These are phyloP conservation scores for Aeminium ludgeri DNA, from an alignment of 495 filamentous ascomycete species.

Conservation along the genomic window DNA sequence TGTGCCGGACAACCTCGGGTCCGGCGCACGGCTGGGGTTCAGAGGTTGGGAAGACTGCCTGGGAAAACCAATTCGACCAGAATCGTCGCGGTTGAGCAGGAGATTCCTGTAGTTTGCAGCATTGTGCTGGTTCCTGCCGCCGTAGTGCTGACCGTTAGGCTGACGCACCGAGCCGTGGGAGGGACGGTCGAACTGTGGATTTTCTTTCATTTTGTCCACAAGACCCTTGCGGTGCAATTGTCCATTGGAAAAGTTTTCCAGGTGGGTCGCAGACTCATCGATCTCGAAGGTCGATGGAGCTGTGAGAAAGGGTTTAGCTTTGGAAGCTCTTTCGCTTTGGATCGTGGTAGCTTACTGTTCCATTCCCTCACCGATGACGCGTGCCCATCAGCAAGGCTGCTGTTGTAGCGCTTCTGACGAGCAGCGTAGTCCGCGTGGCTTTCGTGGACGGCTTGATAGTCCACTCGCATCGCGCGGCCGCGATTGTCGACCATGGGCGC, in stretches of 20 bases:
- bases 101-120: background rate
- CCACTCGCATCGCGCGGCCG: background rate
- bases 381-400: background rate
- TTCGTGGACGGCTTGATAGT: background rate
- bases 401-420: background rate
- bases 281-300: slow-evolving; percentile 1
- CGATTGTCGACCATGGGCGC: background rate
- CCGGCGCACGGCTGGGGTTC: background rate
- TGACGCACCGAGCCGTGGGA: background rate
- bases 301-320: background rate
- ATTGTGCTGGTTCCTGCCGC: background rate
- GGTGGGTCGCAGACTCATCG: slow-evolving; percentile 5
- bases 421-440: background rate
- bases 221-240: slow-evolving; percentile 5
- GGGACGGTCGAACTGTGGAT: background rate
- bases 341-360: slow-evolving; percentile 5
- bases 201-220: background rate
- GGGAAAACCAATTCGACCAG: background rate
- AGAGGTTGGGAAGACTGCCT: background rate
- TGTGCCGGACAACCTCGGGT: background rate
- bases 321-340: background rate
- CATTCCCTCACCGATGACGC: background rate
- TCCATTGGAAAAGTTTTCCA: slow-evolving; percentile 5
- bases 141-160: background rate
- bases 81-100: background rate